Evolutionary conservation across 2,329 filamentous ascomycete genomes (phyloP).

Genomic region (Talaromyces funiculosus): DNA sequence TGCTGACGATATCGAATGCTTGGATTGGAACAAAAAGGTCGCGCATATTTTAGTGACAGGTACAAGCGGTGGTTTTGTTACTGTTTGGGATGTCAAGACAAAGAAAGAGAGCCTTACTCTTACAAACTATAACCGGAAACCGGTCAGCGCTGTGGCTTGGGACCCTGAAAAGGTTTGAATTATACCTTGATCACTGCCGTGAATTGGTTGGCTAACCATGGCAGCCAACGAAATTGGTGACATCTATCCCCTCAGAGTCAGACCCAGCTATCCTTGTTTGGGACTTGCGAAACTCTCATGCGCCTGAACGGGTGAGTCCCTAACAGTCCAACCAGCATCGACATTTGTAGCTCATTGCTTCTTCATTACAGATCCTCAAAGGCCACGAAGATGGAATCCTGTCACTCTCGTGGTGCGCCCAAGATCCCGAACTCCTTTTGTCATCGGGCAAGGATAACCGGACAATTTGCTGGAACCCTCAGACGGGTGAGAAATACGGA

Average conservation of each 20-base stretch:
- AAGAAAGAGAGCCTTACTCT: conserved; percentile 96
- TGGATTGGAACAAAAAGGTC: conserved; percentile 98
- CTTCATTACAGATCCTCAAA: conserved; percentile 58
- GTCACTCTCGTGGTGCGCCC: conserved; percentile 89
- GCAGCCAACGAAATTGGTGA: conserved; percentile 80
- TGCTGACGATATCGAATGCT: conserved; percentile 89
- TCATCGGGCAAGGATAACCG: conserved; percentile 96
- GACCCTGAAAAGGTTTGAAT: conserved; percentile 73
- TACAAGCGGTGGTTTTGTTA: conserved; percentile 88
- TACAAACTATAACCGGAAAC: conserved; percentile 81
- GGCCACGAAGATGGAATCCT: conserved; percentile 94
- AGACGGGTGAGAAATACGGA: conserved; percentile 78
- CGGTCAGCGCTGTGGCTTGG: conserved; percentile 94
- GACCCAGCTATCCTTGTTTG: conserved; percentile 85
- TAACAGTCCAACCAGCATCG: no score
- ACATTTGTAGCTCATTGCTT: neutral
- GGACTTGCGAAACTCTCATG: conserved; percentile 94
- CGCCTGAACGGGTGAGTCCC: conserved; percentile 61
- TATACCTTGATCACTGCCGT: neutral
- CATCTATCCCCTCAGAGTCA: conserved; percentile 82
- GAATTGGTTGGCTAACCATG: conserved; percentile 18
- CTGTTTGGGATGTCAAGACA: conserved; percentile 96
- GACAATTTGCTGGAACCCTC: conserved; percentile 93
- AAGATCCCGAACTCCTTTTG: conserved; percentile 81
- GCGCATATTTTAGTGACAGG: conserved; percentile 94